Evolutionary conservation across 306 rosid species (phyloP).

Genomic region (Albizia julibrissin): DNA sequence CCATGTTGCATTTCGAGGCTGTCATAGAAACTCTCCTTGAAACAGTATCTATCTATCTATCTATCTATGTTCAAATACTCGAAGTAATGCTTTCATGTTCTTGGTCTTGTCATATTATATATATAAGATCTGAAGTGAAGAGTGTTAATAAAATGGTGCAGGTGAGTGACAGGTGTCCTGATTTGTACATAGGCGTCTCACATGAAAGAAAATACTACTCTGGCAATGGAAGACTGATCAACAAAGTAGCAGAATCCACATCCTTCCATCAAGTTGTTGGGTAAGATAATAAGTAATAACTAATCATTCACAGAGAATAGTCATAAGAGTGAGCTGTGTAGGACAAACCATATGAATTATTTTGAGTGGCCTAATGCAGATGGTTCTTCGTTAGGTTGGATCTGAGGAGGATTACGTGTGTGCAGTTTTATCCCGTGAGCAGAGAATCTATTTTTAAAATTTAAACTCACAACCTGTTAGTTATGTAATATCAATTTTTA

Average conservation of each 20-base stretch:
- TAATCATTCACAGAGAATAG: not conserved
- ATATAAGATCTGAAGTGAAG: not conserved
- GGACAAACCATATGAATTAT: too few relatives aligned
- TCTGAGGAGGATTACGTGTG: too few relatives aligned
- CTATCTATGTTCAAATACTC: not conserved
- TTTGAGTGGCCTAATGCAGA: too few relatives aligned
- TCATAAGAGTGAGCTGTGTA: not conserved
- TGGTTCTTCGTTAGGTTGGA: too few relatives aligned
- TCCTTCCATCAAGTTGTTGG: conserved; percentile 34
- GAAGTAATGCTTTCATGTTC: too few relatives aligned
- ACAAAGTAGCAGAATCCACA: not conserved
- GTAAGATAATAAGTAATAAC: conserved; percentile 16
- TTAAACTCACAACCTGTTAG: too few relatives aligned
- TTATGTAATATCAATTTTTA: too few relatives aligned
- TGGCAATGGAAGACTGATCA: not conserved
- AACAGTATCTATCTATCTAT: conserved; percentile 18
- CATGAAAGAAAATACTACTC: conserved; percentile 24
- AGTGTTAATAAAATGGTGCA: not conserved
- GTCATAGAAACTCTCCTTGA: conserved; percentile 32
- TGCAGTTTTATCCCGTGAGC: too few relatives aligned
- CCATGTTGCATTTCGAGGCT: conserved; percentile 29
- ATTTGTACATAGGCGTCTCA: conserved; percentile 39
- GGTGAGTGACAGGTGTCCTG: conserved; percentile 18
- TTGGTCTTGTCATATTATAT: not conserved
- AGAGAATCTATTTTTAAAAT: too few relatives aligned